Percentiles rank a stretch among this genome's conserved stretches.
These are phyloP conservation scores for Suillus subalutaceus DNA, from an alignment of 768 basidiomycete genomes.

Conservation along the genomic window DNA sequence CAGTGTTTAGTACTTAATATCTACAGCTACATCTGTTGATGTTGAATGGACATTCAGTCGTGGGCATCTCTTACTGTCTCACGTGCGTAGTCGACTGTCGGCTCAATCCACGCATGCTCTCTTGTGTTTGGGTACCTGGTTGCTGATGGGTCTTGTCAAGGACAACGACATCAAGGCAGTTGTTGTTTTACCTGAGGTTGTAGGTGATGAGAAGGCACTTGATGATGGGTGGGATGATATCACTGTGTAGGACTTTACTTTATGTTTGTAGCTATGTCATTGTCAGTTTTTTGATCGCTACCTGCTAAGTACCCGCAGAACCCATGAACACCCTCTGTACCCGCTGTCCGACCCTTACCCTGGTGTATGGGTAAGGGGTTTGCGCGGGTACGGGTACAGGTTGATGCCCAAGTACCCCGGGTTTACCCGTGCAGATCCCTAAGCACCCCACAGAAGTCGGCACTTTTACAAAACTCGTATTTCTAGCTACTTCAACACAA, in stretches of 20 bases:
- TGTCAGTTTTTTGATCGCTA: not conserved
- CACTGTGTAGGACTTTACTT: not conserved
- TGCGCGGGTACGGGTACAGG: too few species aligned
- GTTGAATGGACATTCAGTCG: conserved; percentile 33
- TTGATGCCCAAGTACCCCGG: too few species aligned
- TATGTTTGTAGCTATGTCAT: not conserved
- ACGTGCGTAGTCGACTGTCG: conserved; percentile 29
- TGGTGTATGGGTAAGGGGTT: too few species aligned
- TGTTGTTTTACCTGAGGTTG: not conserved
- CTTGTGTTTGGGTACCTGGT: conserved; percentile 40
- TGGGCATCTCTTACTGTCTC: conserved; percentile 29
- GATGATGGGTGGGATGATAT: conserved; percentile 12
- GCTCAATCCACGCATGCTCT: conserved; percentile 27
- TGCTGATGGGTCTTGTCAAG: conserved; percentile 26
- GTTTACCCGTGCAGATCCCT: too few species aligned
- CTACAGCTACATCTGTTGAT: conserved; percentile 35
- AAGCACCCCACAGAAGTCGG: too few species aligned
- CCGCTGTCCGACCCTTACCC: too few species aligned
- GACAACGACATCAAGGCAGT: conserved; percentile 23
- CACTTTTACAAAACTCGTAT: too few species aligned
- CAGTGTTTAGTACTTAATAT: not conserved
- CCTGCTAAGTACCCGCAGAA: not conserved
- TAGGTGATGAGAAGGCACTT: conserved; percentile 7
- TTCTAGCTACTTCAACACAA: too few species aligned
- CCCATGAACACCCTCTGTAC: not conserved